A percentile compares a stretch with the other conserved stretches of the same genome.
Evolutionary conservation across 2,329 filamentous ascomycete species (phyloP).

Genomic region (Didymella arachidicola): DNA sequence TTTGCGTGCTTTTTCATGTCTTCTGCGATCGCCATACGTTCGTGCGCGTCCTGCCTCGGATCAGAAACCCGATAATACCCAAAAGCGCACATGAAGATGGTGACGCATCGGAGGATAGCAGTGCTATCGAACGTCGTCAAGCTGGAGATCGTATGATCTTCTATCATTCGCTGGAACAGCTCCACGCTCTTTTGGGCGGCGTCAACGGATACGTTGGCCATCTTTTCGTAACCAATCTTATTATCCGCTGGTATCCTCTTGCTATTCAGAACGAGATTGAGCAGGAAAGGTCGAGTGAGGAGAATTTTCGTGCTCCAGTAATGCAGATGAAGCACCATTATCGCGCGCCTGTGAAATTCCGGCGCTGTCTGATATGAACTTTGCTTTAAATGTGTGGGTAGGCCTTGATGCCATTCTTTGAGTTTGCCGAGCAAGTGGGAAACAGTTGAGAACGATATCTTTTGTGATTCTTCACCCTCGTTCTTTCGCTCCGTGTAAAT

Average conservation of each 20-base stretch:
- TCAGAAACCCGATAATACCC: constrained; percentile 39
- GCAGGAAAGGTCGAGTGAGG: constrained; percentile 46
- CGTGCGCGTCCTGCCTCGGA: constrained; percentile 40
- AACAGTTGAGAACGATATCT: constrained; percentile 47
- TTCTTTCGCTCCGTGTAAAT: constrained; percentile 43
- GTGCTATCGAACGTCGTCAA: constrained; percentile 49
- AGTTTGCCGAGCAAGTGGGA: constrained; percentile 43
- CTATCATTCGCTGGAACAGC: constrained; percentile 43
- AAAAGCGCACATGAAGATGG: constrained; percentile 49
- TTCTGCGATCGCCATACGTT: constrained; percentile 31
- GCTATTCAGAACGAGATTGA: constrained; percentile 43
- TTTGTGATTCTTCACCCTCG: constrained; percentile 26
- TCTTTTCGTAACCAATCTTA: constrained; percentile 45
- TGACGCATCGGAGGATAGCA: constrained; percentile 42
- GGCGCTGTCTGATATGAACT: constrained; percentile 37
- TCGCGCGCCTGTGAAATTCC: constrained; percentile 46
- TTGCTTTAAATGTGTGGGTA: constrained; percentile 45
- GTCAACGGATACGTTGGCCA: constrained; percentile 46
- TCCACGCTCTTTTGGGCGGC: constrained; percentile 41
- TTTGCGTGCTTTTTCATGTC: constrained; percentile 32
- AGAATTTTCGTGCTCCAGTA: constrained; percentile 49
- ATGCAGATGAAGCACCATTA: constrained; percentile 45
- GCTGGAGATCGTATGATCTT: constrained; percentile 35
- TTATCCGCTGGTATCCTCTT: constrained; percentile 26
- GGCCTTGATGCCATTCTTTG: constrained; percentile 44